A percentile compares a stretch with the other conserved stretches of the same genome.
phyloP scores from a whole-genome alignment of 2,329 filamentous ascomycete species.

The Botrytis galanthina region DNA sequence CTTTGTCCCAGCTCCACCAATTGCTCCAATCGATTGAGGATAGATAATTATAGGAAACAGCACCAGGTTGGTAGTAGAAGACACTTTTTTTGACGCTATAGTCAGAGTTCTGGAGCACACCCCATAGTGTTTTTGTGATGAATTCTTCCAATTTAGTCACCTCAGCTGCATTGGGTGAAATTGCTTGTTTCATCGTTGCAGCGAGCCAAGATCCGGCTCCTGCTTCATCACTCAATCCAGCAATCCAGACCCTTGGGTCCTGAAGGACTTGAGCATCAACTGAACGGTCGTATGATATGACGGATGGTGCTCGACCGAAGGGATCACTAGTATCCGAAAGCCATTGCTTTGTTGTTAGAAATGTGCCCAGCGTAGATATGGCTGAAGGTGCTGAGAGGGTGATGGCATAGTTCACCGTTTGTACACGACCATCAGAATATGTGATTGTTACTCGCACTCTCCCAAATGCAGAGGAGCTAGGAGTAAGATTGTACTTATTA shows the following conservation, averaged over 20 bases:
- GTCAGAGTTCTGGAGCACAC: constrained; percentile 47
- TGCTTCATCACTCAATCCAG: constrained; percentile 59
- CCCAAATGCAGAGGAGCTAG: constrained; percentile 48
- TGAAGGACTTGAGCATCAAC: constrained; percentile 45
- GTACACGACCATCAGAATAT: constrained; percentile 48
- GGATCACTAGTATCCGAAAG: constrained; percentile 52
- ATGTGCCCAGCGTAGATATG: constrained; percentile 49
- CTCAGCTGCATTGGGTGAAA: constrained; percentile 50
- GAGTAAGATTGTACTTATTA: constrained; percentile 45
- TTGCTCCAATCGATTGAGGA: constrained; percentile 46
- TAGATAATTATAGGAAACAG: constrained; percentile 46
- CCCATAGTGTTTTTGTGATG: constrained; percentile 50
- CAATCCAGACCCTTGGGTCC: constrained; percentile 54
- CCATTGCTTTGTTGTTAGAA: constrained; percentile 54
- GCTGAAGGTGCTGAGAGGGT: constrained; percentile 47
- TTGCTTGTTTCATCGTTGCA: constrained; percentile 53
- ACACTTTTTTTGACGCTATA: constrained; percentile 54
- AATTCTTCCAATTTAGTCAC: constrained; percentile 54
- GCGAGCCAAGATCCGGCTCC: constrained; percentile 57
- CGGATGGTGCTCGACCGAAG: constrained; percentile 53
- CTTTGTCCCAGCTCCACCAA: constrained; percentile 53
- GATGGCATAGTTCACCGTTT: constrained; percentile 57
- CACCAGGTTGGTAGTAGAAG: constrained; percentile 54
- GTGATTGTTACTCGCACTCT: constrained; percentile 47
- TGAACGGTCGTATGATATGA: constrained; percentile 57